Evolutionary conservation across 441 rosid genomes (phyloP).

Genomic region (Syzygium malaccense): DNA sequence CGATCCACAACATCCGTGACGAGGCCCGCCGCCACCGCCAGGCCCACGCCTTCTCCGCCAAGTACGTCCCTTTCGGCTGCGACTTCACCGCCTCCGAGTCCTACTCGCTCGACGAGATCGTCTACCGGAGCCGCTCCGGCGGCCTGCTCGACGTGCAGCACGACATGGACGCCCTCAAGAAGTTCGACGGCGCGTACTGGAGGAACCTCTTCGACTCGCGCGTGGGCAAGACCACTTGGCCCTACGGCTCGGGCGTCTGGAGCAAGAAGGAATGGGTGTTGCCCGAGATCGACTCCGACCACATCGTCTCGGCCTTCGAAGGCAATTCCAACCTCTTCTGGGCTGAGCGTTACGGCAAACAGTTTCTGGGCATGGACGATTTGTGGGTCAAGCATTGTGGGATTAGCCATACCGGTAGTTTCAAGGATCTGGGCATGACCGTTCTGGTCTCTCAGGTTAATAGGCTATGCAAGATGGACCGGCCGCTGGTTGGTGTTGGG

Average conservation of each 20-base stretch:
- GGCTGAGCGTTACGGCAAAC: conserved; percentile 67
- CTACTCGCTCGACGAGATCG: conserved; percentile 67
- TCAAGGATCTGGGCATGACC: conserved; percentile 71
- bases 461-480: conserved; percentile 42
- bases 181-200: conserved; percentile 56
- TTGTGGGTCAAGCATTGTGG: conserved; percentile 79
- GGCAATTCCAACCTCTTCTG: conserved; percentile 67
- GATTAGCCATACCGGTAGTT: conserved; percentile 66
- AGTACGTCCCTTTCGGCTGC: conserved; percentile 52
- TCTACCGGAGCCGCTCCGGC: conserved; percentile 60
- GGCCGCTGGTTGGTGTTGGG: conserved; percentile 59
- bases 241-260: conserved; percentile 73
- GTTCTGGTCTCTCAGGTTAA: conserved; percentile 71
- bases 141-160: conserved; percentile 61
- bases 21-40: conserved; percentile 50
- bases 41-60: conserved; percentile 41
- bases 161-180: conserved; percentile 48
- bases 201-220: conserved; percentile 62
- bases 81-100: conserved; percentile 34
- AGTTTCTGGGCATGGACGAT: conserved; percentile 54
- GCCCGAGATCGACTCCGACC: conserved; percentile 60
- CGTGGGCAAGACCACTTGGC: conserved; percentile 63
- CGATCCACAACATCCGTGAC: conserved; percentile 37
- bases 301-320: conserved; percentile 65
- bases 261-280: conserved; percentile 75